Percentiles rank a stretch among this genome's conserved stretches.
phyloP scores from a whole-genome alignment of 23 red algal genomes.

The Cyanidiococcus yangmingshanensis region DNA sequence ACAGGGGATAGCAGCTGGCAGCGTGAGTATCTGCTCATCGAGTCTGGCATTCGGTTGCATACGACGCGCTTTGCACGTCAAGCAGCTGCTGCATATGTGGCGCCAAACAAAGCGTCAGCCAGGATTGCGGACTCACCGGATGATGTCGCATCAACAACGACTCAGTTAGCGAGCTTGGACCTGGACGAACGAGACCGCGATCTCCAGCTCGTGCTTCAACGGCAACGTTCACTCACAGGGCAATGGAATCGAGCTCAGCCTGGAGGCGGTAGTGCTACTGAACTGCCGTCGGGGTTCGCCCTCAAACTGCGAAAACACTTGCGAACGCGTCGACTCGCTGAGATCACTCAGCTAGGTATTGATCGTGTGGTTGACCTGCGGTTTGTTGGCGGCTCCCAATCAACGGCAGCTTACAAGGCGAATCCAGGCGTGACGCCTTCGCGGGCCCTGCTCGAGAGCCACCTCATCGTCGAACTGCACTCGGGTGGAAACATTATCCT shows the following conservation, averaged over 20 bases:
- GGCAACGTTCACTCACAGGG: neutral
- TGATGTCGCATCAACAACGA: neutral
- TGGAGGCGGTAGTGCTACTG: neutral
- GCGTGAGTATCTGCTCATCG: constrained; percentile 64
- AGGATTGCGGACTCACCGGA: neutral
- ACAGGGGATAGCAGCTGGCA: constrained; percentile 34
- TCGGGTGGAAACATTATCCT: constrained; percentile 90
- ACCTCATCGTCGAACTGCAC: constrained; percentile 79
- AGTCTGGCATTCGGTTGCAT: constrained; percentile 76
- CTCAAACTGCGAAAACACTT: constrained; percentile 95
- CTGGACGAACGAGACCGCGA: neutral
- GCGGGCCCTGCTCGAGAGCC: neutral
- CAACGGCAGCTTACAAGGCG: constrained; percentile 8
- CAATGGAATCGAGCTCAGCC: neutral
- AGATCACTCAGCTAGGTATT: constrained; percentile 46
- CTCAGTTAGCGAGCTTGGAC: neutral
- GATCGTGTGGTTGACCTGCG: constrained; percentile 77
- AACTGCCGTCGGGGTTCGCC: constrained; percentile 65
- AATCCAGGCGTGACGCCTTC: neutral
- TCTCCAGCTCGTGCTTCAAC: neutral
- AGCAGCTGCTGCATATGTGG: constrained; percentile 19
- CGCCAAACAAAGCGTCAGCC: neutral
- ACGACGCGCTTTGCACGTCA: constrained; percentile 69
- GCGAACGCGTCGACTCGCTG: constrained; percentile 55
- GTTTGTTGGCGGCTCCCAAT: constrained; percentile 41